A percentile compares a stretch with the other conserved stretches of the same genome.
These are phyloP conservation scores for Albugo laibachii DNA, from an alignment of 352 stramenopile species.

Conservation along the genomic window DNA sequence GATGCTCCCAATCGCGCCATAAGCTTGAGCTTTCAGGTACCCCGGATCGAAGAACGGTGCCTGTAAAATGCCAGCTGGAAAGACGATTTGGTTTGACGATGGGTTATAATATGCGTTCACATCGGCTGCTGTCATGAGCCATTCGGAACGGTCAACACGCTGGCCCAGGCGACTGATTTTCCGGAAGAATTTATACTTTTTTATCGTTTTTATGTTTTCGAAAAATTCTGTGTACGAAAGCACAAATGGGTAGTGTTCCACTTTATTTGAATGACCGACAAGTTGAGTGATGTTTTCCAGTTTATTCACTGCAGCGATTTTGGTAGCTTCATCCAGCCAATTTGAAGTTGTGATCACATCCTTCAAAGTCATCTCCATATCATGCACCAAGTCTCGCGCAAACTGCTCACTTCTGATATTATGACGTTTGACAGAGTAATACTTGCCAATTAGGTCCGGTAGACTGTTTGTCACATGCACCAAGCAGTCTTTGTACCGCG, in stretches of 20 bases:
- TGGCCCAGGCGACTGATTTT: conserved; percentile 6
- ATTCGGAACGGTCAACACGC: conserved; percentile 40
- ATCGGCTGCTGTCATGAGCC: conserved; percentile 83
- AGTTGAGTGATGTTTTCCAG: conserved; percentile 61
- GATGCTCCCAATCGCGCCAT: conserved; percentile 82
- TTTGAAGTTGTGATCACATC: conserved; percentile 52
- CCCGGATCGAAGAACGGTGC: conserved; percentile 82
- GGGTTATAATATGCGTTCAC: conserved; percentile 83
- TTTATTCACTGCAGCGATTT: conserved; percentile 69
- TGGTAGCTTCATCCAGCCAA: conserved; percentile 80
- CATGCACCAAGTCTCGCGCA: conserved; percentile 71
- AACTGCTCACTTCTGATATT: conserved; percentile 52
- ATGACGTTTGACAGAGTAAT: conserved; percentile 84
- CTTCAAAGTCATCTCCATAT: conserved; percentile 61
- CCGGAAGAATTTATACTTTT: conserved; percentile 16
- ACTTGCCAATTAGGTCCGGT: conserved; percentile 63
- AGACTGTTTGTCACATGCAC: conserved; percentile 22
- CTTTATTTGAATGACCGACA: conserved; percentile 27
- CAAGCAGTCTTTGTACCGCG: conserved; percentile 81
- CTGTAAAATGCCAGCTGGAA: conserved; percentile 90
- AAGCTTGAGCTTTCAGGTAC: conserved; percentile 80
- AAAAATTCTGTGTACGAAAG: conserved; percentile 19
- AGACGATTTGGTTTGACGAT: conserved; percentile 83
- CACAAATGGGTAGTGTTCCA: conserved; percentile 36
- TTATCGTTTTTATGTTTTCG: conserved; percentile 25